Evolutionary conservation across 2,329 filamentous ascomycete genomes (phyloP), one percentile per base, ranked within the genome.

Genomic region (Paracoccidioides brasiliensis): DNA sequence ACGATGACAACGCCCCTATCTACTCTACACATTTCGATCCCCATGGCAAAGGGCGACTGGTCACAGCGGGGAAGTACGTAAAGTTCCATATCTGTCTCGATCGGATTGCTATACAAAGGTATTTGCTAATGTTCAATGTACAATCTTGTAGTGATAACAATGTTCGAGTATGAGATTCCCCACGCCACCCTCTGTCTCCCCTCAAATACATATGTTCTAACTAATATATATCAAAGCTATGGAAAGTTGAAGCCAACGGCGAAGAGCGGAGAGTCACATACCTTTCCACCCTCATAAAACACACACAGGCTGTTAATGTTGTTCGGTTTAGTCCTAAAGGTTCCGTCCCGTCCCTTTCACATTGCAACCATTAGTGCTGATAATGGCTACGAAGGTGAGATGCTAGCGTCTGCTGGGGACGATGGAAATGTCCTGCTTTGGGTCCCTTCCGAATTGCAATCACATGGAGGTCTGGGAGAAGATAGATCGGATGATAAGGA

Each of bases 21-120:
- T 98, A 97, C 76, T 96, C 91, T 45, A 89, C 90, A 64, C 91
- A 97, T 72, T 98, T 97, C 70, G 91, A 98, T 70, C 88, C 88
- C 50, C 80, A 88, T 67, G 90, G 89, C 61, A 96, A 93, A 71
- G 90, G 90, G 54, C 84, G 93, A 66, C 76, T 98, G 60, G 93
- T 93, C 57, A 98, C 93, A 8, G 91, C 86, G 59, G 93, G 91
- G 66, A 93, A 93, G 72, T 75, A 69, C 54, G 72, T 70, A 51
- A 33, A 44, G 12, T 30, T 38, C 28, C 44, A 12, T n/a, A 32
- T 51, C n/a, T 30, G 9, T 40, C 40, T 10, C 28, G 28, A 30
- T 45, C 14, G 5, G 7, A 32, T 32, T 22, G 22, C 22, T 2
- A 22, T 22, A 22, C 22, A 22, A 45, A 30, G 43, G 12, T n/a